These are phyloP conservation scores for Globisporangium splendens DNA, from an alignment of 352 stramenopile genomes.

Conservation along the genomic window DNA sequence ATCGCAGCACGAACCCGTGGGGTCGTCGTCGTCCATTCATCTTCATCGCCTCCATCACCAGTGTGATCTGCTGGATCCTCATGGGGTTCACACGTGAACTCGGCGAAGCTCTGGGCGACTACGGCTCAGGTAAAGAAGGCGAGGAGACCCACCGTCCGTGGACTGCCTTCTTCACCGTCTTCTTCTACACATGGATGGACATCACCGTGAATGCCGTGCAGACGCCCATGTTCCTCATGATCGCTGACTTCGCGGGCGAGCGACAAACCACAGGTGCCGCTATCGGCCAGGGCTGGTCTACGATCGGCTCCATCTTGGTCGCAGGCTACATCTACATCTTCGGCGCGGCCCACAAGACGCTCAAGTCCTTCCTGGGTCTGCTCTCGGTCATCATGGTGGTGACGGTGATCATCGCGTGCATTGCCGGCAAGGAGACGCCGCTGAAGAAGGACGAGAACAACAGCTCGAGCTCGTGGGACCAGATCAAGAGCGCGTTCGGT, in stretches of 20 bases:
- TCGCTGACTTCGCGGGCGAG: constrained; percentile 10
- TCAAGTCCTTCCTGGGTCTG: constrained; percentile 30
- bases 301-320: constrained; percentile 25
- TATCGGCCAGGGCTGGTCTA: constrained; percentile 24
- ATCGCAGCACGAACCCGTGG: too few species aligned
- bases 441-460: background rate
- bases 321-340: constrained; percentile 28
- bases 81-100: too few species aligned
- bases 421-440: constrained; percentile 14
- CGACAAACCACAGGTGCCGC: constrained; percentile 26
- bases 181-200: too few species aligned
- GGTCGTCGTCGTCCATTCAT: too few species aligned
- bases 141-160: too few species aligned
- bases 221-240: too few species aligned
- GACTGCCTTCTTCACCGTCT: too few species aligned
- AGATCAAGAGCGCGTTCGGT: constrained; percentile 2
- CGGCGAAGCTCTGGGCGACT: too few species aligned
- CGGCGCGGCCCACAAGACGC: constrained; percentile 22
- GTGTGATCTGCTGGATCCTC: too few species aligned
- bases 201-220: too few species aligned
- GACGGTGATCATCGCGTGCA: constrained; percentile 10
- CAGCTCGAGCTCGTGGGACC: background rate
- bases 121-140: too few species aligned
- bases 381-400: constrained; percentile 23
- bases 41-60: too few species aligned